phyloP scores from a whole-genome alignment of 1,284 basidiomycete genomes.

The Psilocybe mexicana region DNA sequence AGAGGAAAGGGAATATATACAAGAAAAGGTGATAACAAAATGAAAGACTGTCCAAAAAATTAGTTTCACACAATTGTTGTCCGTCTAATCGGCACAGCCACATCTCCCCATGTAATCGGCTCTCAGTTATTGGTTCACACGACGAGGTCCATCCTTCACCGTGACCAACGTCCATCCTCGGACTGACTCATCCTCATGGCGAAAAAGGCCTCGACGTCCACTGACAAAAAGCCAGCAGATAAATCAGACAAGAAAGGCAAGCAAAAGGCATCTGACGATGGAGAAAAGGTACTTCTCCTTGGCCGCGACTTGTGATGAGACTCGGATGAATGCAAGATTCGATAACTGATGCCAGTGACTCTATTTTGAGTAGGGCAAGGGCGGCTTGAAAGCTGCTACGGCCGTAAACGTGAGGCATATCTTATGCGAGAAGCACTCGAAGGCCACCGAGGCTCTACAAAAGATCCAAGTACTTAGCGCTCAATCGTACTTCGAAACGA shows the following conservation, averaged over 20 bases:
- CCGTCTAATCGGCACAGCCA: constrained; percentile 26
- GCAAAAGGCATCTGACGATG: constrained; percentile 38
- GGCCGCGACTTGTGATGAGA: not conserved
- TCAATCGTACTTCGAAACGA: constrained; percentile 5
- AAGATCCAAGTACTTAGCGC: constrained; percentile 63
- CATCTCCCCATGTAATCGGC: constrained; percentile 22
- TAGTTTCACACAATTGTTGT: constrained; percentile 5
- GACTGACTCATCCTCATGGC: constrained; percentile 39
- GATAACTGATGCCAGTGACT: not conserved
- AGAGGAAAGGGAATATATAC: constrained; percentile 2
- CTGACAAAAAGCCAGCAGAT: constrained; percentile 37
- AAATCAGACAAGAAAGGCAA: constrained; percentile 44
- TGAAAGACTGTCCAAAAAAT: constrained; percentile 6
- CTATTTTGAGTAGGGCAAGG: constrained; percentile 44
- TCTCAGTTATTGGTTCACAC: constrained; percentile 22
- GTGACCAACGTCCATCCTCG: too few relatives aligned
- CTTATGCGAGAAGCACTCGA: constrained; percentile 84
- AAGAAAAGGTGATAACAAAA: constrained; percentile 15
- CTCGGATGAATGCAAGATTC: not conserved
- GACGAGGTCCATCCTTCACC: too few relatives aligned
- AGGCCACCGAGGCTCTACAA: constrained; percentile 70
- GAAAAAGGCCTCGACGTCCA: constrained; percentile 45
- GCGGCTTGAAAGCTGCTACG: constrained; percentile 66
- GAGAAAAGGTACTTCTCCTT: constrained; percentile 29
- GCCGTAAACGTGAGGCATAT: constrained; percentile 85